These are phyloP conservation scores for Clohesyomyces aquaticus DNA, from an alignment of 495 filamentous ascomycete genomes.

Conservation along the genomic window DNA sequence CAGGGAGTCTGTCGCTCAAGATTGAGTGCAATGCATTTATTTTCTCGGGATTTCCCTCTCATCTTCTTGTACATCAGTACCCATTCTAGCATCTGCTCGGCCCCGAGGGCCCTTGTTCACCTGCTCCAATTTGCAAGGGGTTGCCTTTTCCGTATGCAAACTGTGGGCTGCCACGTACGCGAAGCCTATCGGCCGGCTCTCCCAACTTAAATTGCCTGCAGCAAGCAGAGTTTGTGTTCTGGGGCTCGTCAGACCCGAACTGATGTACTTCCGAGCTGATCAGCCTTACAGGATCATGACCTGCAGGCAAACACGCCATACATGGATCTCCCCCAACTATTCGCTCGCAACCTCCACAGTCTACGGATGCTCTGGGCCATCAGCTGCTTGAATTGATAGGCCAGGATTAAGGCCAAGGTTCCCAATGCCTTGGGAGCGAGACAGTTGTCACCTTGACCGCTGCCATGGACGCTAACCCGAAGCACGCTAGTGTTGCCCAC, in stretches of 20 bases:
- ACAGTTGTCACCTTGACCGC: background rate
- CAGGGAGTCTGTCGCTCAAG: background rate
- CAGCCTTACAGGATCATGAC: conserved; percentile 1
- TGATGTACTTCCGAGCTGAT: background rate
- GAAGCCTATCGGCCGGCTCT: background rate
- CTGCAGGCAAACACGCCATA: background rate
- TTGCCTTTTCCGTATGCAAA: background rate
- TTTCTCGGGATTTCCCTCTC: background rate
- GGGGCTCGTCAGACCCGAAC: background rate
- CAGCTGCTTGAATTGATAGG: background rate
- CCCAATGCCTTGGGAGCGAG: background rate
- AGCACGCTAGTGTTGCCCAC: background rate
- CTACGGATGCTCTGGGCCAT: background rate
- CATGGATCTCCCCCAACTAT: background rate
- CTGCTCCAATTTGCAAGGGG: background rate
- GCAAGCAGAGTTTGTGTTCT: background rate
- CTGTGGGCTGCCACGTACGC: background rate
- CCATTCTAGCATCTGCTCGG: background rate
- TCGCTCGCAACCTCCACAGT: background rate
- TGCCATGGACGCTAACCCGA: background rate
- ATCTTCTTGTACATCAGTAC: background rate
- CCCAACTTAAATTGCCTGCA: background rate
- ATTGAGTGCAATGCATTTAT: background rate
- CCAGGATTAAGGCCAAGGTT: background rate
- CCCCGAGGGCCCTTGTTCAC: too few species aligned